A percentile compares a stretch with the other conserved stretches of the same genome.
These are phyloP conservation scores for Karstenula rhodostoma DNA, from an alignment of 2,329 filamentous ascomycete genomes.

Conservation along the genomic window DNA sequence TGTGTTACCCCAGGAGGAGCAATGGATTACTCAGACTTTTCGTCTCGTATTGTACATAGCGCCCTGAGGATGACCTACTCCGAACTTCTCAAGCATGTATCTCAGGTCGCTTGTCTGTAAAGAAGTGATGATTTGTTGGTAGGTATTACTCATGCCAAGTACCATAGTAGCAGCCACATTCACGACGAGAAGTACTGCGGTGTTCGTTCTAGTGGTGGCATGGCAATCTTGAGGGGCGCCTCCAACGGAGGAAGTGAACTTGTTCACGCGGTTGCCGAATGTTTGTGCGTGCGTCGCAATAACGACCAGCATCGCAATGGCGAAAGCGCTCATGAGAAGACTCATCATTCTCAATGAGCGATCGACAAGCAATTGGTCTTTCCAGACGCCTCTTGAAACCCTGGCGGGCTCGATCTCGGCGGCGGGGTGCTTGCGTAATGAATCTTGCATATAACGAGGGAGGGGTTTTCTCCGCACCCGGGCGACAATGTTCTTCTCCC, in stretches of 20 bases:
- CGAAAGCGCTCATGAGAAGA: conserved; percentile 27
- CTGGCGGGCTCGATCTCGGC: conserved; percentile 34
- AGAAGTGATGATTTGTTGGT: conserved; percentile 42
- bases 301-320: conserved; percentile 31
- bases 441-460: conserved; percentile 23
- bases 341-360: conserved; percentile 39
- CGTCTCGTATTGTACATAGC: too few relatives aligned
- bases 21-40: too few relatives aligned
- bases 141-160: conserved; percentile 44
- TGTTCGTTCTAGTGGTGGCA: conserved; percentile 30
- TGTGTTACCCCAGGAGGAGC: not conserved
- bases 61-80: conserved; percentile 3
- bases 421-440: conserved; percentile 27
- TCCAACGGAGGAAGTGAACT: conserved; percentile 34
- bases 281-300: conserved; percentile 23
- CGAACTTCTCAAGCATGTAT: conserved; percentile 36
- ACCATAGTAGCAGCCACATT: conserved; percentile 43
- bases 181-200: conserved; percentile 34
- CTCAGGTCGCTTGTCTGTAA: conserved; percentile 36
- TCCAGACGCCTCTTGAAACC: conserved; percentile 37
- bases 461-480: conserved; percentile 31
- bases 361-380: conserved; percentile 41
- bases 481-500: conserved; percentile 13
- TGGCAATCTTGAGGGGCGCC: conserved; percentile 29
- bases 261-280: conserved; percentile 27